phyloP scores from a whole-genome alignment of 257 asterid species.

The Nicotiana benthamiana region DNA sequence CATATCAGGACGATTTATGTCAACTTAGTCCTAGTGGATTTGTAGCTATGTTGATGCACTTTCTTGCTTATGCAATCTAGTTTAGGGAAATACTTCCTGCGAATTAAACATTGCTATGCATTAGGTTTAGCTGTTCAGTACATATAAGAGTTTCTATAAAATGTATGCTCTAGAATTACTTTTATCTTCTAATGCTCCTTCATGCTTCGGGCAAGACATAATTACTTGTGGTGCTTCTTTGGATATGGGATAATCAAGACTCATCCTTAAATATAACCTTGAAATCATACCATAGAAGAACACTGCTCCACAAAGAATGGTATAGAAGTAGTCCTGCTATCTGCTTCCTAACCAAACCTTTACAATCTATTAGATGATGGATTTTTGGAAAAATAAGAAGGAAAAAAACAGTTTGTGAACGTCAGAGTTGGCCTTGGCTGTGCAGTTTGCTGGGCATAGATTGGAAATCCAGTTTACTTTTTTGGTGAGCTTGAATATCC shows the following conservation, averaged over 20 bases:
- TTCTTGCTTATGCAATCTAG: constrained; percentile 4
- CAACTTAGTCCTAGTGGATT: constrained; percentile 21
- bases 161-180: background rate
- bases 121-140: background rate
- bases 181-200: background rate
- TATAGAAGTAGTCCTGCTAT: background rate
- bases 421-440: background rate
- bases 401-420: background rate
- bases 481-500: background rate
- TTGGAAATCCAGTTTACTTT: background rate
- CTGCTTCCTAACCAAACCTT: background rate
- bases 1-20: constrained; percentile 21
- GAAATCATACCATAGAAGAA: background rate
- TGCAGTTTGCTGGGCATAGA: background rate
- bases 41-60: constrained; percentile 18
- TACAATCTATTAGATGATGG: background rate
- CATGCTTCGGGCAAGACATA: background rate
- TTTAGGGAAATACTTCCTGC: background rate
- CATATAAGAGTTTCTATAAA: background rate
- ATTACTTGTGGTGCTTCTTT: background rate
- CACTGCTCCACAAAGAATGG: background rate
- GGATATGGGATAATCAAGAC: constrained; percentile 1
- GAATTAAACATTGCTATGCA: background rate
- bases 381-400: background rate
- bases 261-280: background rate